phyloP scores from a whole-genome alignment of 352 stramenopile genomes.

The Globisporangium polare region DNA sequence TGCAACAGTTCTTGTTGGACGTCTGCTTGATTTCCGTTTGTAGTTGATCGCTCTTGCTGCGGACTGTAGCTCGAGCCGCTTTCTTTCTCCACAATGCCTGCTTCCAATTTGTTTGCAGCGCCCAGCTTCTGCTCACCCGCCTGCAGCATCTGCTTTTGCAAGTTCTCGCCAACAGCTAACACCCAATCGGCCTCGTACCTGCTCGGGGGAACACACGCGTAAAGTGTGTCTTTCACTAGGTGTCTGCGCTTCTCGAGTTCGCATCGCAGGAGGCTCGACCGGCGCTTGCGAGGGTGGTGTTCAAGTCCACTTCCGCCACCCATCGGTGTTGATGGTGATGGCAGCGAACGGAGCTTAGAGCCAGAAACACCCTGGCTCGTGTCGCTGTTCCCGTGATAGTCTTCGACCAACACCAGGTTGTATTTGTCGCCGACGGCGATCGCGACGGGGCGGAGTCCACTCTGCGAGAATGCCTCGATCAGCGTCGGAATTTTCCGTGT shows the following conservation, averaged over 20 bases:
- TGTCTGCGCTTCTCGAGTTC: slow-evolving; percentile 9
- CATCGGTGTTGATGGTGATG: not conserved
- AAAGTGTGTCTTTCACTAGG: not conserved
- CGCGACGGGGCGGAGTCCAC: slow-evolving; percentile 48
- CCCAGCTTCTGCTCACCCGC: not conserved
- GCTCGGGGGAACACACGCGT: not conserved
- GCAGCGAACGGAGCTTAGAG: not conserved
- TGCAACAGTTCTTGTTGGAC: not conserved
- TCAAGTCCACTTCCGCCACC: not conserved
- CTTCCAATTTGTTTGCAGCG: not conserved
- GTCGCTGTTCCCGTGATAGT: slow-evolving; percentile 13
- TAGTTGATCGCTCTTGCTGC: not conserved
- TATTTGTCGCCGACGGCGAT: slow-evolving; percentile 88
- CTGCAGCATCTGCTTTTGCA: slow-evolving; percentile 2
- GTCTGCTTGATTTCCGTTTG: not conserved
- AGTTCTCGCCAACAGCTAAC: slow-evolving; percentile 6
- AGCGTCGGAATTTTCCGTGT: slow-evolving; percentile 57
- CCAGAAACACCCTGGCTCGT: not conserved
- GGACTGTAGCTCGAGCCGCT: not conserved
- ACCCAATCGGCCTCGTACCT: slow-evolving; percentile 9
- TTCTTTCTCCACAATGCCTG: not conserved
- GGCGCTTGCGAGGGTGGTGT: slow-evolving; percentile 3
- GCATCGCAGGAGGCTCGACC: not conserved
- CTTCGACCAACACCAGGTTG: slow-evolving; percentile 69
- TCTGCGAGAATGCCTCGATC: slow-evolving; percentile 53